phyloP scores from a whole-genome alignment of 495 filamentous ascomycete genomes.

The Oidiodendron maius region DNA sequence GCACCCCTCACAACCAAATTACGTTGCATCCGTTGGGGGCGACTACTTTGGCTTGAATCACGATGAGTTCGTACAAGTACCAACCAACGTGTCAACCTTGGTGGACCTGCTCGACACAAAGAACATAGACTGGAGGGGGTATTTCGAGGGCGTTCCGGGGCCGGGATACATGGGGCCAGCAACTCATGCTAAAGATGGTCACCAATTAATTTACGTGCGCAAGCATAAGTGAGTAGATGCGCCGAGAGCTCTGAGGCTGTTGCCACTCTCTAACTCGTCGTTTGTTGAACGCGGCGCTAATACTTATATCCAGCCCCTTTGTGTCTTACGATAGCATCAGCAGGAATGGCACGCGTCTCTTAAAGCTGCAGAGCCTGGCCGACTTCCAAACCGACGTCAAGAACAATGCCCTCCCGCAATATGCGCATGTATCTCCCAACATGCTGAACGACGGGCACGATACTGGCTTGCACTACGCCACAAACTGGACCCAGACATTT shows the following conservation, averaged over 20 bases:
- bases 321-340: conserved; percentile 43
- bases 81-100: conserved; percentile 60
- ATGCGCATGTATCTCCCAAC: conserved; percentile 63
- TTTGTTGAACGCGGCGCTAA: conserved; percentile 5
- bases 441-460: conserved; percentile 71
- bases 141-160: conserved; percentile 60
- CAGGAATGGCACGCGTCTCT: conserved; percentile 46
- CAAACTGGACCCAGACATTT: conserved; percentile 52
- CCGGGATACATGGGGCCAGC: conserved; percentile 60
- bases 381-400: conserved; percentile 46
- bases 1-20: conserved; percentile 55
- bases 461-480: conserved; percentile 51
- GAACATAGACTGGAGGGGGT: conserved; percentile 57
- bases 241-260: too few relatives aligned
- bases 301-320: conserved; percentile 35
- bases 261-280: conserved; percentile 1
- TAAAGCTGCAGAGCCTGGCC: conserved; percentile 54
- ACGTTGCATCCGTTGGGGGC: conserved; percentile 54
- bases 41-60: conserved; percentile 67
- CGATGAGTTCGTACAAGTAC: conserved; percentile 53
- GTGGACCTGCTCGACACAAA: conserved; percentile 61
- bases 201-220: conserved; percentile 56
- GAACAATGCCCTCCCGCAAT: conserved; percentile 56
- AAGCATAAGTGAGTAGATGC: conserved; percentile 54
- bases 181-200: conserved; percentile 37